phyloP scores from a whole-genome alignment of 257 asterid genomes.

The Solanum infundibuliforme region DNA sequence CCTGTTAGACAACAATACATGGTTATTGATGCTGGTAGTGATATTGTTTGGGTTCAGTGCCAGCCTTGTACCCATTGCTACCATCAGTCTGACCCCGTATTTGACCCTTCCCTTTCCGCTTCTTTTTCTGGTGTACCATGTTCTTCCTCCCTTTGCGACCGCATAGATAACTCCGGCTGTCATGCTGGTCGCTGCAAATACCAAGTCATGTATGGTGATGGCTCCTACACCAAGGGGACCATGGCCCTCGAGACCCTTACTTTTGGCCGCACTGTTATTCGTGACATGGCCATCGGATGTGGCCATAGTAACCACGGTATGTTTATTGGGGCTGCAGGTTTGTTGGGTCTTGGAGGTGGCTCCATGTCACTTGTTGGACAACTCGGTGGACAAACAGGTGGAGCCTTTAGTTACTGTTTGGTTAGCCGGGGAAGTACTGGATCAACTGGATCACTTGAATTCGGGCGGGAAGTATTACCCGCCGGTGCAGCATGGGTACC shows the following conservation, averaged over 20 bases:
- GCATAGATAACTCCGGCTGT: slow-evolving; percentile 67
- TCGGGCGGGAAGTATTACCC: slow-evolving; percentile 66
- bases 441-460: slow-evolving; percentile 68
- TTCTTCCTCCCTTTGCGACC: slow-evolving; percentile 45
- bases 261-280: slow-evolving; percentile 42
- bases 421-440: slow-evolving; percentile 59
- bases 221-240: slow-evolving; percentile 77
- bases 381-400: slow-evolving; percentile 72
- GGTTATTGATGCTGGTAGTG: slow-evolving; percentile 89
- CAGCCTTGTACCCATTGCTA: slow-evolving; percentile 78
- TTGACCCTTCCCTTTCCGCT: slow-evolving; percentile 66
- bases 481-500: slow-evolving; percentile 94
- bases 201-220: slow-evolving; percentile 80
- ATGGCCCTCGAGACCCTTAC: slow-evolving; percentile 75
- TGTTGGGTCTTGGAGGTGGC: slow-evolving; percentile 80
- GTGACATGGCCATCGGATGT: slow-evolving; percentile 76
- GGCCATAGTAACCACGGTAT: slow-evolving; percentile 83
- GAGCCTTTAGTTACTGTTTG: slow-evolving; percentile 74
- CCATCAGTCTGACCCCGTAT: slow-evolving; percentile 91
- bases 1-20: slow-evolving; percentile 73
- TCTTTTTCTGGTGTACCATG: slow-evolving; percentile 77
- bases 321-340: slow-evolving; percentile 85
- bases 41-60: slow-evolving; percentile 88
- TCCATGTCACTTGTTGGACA: slow-evolving; percentile 87
- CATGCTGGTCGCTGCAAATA: slow-evolving; percentile 72